Percentiles rank a stretch among this genome's conserved stretches.
phyloP scores from a whole-genome alignment of 1,284 basidiomycete genomes.

The Melampsora larici-populina region DNA sequence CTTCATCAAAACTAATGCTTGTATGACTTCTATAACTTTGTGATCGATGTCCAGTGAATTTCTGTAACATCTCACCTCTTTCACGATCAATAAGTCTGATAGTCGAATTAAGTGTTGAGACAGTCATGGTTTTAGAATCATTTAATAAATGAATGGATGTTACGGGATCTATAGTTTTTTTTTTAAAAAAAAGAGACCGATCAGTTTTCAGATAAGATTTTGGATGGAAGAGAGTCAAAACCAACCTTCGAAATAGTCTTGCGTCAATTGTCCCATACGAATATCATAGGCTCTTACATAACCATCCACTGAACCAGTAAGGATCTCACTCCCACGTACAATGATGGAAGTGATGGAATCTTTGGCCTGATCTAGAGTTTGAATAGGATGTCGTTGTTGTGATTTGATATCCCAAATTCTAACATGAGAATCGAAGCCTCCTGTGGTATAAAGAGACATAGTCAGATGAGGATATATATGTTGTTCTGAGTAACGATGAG shows the following conservation, averaged over 20 bases:
- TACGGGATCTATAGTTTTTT: conserved; percentile 67
- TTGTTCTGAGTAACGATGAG: no score
- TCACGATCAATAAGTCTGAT: conserved; percentile 78
- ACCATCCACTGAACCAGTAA: conserved; percentile 84
- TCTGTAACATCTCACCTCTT: conserved; percentile 79
- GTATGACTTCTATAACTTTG: conserved; percentile 72
- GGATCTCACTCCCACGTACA: conserved; percentile 65
- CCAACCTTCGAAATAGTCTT: conserved; percentile 83
- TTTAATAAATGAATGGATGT: conserved; percentile 72
- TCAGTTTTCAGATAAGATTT: not conserved
- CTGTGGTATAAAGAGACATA: not conserved
- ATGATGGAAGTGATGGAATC: conserved; percentile 80
- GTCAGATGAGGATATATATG: not conserved
- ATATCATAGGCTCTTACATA: conserved; percentile 87
- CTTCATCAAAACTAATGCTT: conserved; percentile 76
- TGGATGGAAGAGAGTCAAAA: not conserved
- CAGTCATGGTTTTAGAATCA: conserved; percentile 72
- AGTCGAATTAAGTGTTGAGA: conserved; percentile 76
- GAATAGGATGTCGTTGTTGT: conserved; percentile 76
- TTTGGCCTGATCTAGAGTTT: conserved; percentile 80
- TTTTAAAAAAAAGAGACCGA: not conserved
- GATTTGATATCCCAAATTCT: conserved; percentile 60
- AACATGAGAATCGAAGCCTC: conserved; percentile 48
- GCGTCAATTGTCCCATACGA: conserved; percentile 78
- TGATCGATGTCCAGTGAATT: conserved; percentile 74